phyloP scores from a whole-genome alignment of 208 protist genomes.

The Leishmania tarentolae region DNA sequence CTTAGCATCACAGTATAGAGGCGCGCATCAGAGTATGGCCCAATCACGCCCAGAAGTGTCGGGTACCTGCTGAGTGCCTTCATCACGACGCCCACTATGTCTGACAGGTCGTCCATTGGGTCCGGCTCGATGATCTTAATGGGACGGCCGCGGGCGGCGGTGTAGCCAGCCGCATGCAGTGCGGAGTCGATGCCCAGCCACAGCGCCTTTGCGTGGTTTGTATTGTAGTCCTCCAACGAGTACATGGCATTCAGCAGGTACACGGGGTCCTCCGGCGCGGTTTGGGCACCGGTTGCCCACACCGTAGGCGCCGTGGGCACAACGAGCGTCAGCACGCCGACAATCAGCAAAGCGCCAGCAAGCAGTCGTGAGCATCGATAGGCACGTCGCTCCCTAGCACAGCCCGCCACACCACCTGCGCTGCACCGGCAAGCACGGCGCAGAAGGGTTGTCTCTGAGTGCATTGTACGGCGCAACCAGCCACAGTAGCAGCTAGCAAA shows the following conservation, averaged over 20 bases:
- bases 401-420: neutral
- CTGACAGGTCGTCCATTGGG: neutral
- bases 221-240: neutral
- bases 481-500: neutral
- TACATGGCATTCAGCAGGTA: constrained; percentile 31
- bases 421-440: neutral
- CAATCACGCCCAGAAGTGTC: constrained; percentile 19
- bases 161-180: constrained; percentile 23
- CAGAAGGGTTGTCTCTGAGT: neutral
- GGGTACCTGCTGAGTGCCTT: neutral
- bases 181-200: constrained; percentile 27
- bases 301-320: neutral
- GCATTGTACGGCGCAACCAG: neutral
- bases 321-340: neutral
- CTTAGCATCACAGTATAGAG: neutral
- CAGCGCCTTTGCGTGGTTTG: constrained; percentile 18
- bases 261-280: neutral
- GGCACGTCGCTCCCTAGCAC: neutral
- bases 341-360: neutral
- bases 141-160: constrained; percentile 1
- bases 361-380: neutral
- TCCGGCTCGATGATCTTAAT: constrained; percentile 22
- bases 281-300: neutral
- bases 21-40: constrained; percentile 10
- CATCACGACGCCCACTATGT: constrained; percentile 12